Base-by-base conservation (phyloP, 129 eudicot species). In the Apium graveolens region DNA sequence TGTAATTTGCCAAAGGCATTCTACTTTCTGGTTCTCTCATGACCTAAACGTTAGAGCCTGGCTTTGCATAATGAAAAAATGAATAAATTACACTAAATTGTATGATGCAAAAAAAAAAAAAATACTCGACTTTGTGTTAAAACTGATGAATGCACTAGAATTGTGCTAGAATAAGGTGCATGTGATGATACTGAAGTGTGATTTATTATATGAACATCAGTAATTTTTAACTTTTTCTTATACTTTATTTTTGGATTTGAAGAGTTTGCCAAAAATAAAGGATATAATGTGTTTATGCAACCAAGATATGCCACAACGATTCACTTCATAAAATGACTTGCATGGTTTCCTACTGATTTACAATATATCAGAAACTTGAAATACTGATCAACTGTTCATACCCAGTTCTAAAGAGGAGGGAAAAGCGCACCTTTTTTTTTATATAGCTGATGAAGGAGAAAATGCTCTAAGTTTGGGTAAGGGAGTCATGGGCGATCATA, bases 361-460 rank as follows among this genome's bases (percentile, higher is more conserved):
- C n/a, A 20, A 7, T 20, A 13, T 43, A 76, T n/a, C 75, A 37
- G 70, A 43, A 20, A 75, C 24, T 41, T 74, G 37, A 43, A 8
- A 43, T 44, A n/a, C 20, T 60, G 21, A 24, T 78, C 76, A 77
- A 43, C 55, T 73, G 70, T 34, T 63, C 83, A 80, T 75, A 51
- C 79, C 43, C 78, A 78, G 84, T 65, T 76, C 65, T 80, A 65
- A 44, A 66, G 93, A 87, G 53, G 89, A 87, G 81, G 83, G 82
- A 21, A 27, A 53, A 78, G 89, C 86, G 38, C 99, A 96, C 83
- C 81, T 96, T 44, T 96, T 96, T 88, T 92, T 96, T 86, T 96
- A 96, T 82, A 78, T 96, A 90, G 97, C 90, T 78, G 99, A 96
- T 81, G 99, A 96, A 85, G 90, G 81, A 79, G 93, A 86, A 82